Evolutionary conservation across 306 rosid species (phyloP), one percentile per base, ranked within the genome.

Genomic region (Fagus sylvatica): DNA sequence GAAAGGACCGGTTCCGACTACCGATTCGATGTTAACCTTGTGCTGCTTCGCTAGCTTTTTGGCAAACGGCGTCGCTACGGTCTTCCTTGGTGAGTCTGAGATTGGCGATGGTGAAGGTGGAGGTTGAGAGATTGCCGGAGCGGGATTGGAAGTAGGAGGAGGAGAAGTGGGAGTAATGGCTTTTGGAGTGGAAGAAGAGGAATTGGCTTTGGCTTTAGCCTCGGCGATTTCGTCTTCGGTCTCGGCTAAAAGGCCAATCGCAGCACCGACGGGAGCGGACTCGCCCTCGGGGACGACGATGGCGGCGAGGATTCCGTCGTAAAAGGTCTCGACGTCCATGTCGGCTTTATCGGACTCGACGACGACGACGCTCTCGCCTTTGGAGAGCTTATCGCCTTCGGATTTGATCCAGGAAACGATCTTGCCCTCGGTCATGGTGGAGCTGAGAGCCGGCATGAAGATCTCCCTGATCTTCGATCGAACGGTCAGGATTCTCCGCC

Each of bases 381-480:
- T 94, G 83, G 94, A 81, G 83, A 94, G 94, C 28, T 78, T 73
- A 70, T 94, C 98, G 15, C 98, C 98, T 69, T 94, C 97, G 48
- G 98, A 90, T 80, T 94, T 94, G 53, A 91, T 28, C 98, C 96
- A 94, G 1, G 98, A 94, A 70, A 94, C 97, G 76, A 94, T 94
- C 84, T 91, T 94, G 28, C 98, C 97, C 89, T 94, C 98, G 2
- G 98, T 94, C 98, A 94, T 94, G 67, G 98, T 94, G 61, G 98
- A 94, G 84, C 98, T 94, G 72, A 94, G 96, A 22, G 98, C 98
- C 1, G 98, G 98, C 98, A 94, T 94, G 90, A 91, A 91, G 87
- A 94, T 94, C 87, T 94, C 98, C 9, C 98, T 80, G 88, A 94
- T 90, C 91, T 90, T 94, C 69, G 93, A 64, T 54, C 81, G 89